Conservation (phyloP, 257 asterid species). For the Przewalskia tangutica region DNA sequence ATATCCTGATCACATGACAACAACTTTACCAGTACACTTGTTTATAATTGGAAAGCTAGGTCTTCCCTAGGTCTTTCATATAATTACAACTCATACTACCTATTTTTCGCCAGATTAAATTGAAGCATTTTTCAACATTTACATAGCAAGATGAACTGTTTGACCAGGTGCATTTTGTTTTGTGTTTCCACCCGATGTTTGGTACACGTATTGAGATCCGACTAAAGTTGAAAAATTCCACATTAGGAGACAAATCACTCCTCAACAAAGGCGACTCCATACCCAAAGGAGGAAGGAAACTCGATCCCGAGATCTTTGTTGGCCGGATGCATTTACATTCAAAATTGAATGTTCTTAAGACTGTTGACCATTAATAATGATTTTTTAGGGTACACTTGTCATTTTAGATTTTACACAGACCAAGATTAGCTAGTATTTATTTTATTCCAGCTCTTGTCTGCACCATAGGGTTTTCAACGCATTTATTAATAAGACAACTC, state of each 20-base stretch:
- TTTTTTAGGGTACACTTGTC: slow-evolving; percentile 22
- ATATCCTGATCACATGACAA: too few species aligned
- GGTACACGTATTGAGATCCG: too few species aligned
- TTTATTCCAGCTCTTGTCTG: not conserved
- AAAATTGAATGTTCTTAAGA: not conserved
- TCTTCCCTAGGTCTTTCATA: too few species aligned
- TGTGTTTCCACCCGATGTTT: too few species aligned
- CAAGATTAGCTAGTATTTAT: not conserved
- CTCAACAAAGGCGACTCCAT: too few species aligned
- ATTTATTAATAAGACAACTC: slow-evolving; percentile 16
- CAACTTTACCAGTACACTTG: not conserved
- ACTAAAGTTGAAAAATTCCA: too few species aligned
- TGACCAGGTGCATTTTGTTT: not conserved
- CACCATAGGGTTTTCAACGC: slow-evolving; percentile 9
- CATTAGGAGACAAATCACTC: too few species aligned
- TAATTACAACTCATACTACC: not conserved
- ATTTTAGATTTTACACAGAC: slow-evolving; percentile 2
- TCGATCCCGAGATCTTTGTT: too few species aligned
- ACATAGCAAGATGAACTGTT: not conserved
- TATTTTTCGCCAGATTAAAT: not conserved
- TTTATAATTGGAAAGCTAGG: not conserved
- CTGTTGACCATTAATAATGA: not conserved
- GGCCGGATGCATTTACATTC: too few species aligned
- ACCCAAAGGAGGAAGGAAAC: too few species aligned
- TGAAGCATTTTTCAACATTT: not conserved